Evolutionary conservation across 202 grass and related monocot genomes (phyloP).

Genomic region (Schoenoplectus triqueter): DNA sequence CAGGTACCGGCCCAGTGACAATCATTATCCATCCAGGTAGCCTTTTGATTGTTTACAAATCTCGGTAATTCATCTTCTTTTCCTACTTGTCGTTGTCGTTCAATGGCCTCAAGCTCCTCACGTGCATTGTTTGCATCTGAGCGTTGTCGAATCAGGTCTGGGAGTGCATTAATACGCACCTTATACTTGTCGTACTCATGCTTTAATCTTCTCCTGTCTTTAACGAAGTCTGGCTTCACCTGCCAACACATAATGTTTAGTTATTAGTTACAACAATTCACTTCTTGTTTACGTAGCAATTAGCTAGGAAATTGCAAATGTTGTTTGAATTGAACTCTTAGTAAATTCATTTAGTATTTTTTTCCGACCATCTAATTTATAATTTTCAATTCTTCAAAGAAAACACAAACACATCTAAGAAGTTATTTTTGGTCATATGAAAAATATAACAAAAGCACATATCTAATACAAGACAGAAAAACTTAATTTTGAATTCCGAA

Average conservation of each 20-base stretch:
- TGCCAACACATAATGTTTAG: not conserved
- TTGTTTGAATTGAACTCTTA: not conserved
- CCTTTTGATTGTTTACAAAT: slow-evolving; percentile 20
- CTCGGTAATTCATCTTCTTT: slow-evolving; percentile 36
- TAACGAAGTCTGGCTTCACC: slow-evolving; percentile 38
- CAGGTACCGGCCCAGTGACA: slow-evolving; percentile 67
- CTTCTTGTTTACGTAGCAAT: not conserved
- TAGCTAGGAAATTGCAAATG: not conserved
- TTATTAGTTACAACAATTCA: not conserved
- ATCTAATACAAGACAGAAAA: not conserved
- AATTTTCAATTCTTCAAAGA: not conserved
- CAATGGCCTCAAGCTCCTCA: slow-evolving; percentile 36
- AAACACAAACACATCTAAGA: not conserved
- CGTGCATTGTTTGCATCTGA: slow-evolving; percentile 38
- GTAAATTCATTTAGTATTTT: not conserved
- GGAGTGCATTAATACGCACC: slow-evolving; percentile 41
- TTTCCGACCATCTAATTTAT: not conserved
- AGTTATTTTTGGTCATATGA: not conserved
- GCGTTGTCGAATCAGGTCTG: slow-evolving; percentile 34
- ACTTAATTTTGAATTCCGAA: not conserved
- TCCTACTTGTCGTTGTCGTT: slow-evolving; percentile 29
- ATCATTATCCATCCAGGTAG: slow-evolving; percentile 68
- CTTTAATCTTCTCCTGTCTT: slow-evolving; percentile 41
- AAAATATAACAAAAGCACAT: not conserved
- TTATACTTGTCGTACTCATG: slow-evolving; percentile 37